Evolutionary conservation across 1,284 basidiomycete species (phyloP).

Genomic region (Ganoderma leucocontextum): DNA sequence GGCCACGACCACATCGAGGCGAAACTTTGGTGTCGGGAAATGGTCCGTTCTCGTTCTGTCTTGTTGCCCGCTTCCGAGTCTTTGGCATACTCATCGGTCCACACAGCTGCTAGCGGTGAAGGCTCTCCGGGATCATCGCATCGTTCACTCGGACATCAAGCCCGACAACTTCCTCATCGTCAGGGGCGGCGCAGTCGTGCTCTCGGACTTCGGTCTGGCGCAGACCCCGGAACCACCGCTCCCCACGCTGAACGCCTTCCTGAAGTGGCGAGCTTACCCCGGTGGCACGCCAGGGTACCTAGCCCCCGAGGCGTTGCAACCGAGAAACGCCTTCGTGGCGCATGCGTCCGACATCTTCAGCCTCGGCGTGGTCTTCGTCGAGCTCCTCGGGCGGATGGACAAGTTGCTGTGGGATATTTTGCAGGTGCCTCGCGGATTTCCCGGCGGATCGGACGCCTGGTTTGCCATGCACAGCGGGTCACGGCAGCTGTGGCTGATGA

Average conservation of each 20-base stretch:
- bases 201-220: constrained; percentile 70
- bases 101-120: constrained; percentile 13
- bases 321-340: not conserved
- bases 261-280: not conserved
- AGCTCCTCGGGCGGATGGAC: constrained; percentile 17
- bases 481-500: constrained; percentile 7
- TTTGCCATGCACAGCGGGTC: no score
- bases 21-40: constrained; percentile 21
- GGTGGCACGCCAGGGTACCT: constrained; percentile 24
- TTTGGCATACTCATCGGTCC: no score
- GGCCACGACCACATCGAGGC: not conserved
- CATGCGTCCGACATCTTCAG: constrained; percentile 23
- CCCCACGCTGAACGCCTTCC: not conserved
- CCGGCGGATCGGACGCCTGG: not conserved
- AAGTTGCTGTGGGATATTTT: not conserved
- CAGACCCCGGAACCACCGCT: constrained; percentile 38
- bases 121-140: constrained; percentile 58
- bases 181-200: constrained; percentile 56
- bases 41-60: constrained; percentile 13
- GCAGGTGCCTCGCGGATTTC: not conserved
- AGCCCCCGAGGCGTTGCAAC: constrained; percentile 15
- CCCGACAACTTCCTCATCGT: constrained; percentile 69
- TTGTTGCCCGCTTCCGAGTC: no score
- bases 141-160: constrained; percentile 75
- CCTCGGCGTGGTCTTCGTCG: constrained; percentile 21